Conservation (phyloP, 805 yeast species). For the Candida boleticola region DNA sequence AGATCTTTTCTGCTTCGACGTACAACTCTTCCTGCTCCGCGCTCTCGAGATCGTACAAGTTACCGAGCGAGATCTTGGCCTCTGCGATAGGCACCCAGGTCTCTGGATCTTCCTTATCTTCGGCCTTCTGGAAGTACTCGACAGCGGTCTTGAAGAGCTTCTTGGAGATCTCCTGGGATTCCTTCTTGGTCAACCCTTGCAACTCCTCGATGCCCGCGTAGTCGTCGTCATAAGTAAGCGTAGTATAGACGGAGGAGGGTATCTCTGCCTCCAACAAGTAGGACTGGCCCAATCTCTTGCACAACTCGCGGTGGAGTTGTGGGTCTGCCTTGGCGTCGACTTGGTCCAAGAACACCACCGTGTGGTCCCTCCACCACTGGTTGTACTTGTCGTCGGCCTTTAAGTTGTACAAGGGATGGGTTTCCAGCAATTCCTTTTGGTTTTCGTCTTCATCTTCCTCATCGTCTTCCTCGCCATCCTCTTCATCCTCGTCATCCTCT, state of each 20-base stretch:
- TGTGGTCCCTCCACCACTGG: slow-evolving; percentile 55
- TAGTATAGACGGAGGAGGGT: slow-evolving; percentile 53
- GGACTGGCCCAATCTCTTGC: slow-evolving; percentile 59
- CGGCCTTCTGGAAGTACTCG: slow-evolving; percentile 53
- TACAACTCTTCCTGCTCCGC: slow-evolving; percentile 67
- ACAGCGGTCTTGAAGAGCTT: slow-evolving; percentile 53
- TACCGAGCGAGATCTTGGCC: slow-evolving; percentile 77
- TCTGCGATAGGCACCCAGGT: slow-evolving; percentile 86
- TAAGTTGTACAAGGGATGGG: slow-evolving; percentile 56
- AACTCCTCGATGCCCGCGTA: slow-evolving; percentile 22
- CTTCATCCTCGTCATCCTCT: slow-evolving; percentile 52
- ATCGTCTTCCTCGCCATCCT: slow-evolving; percentile 21
- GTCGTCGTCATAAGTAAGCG: slow-evolving; percentile 58
- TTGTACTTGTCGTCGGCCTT: slow-evolving; percentile 43
- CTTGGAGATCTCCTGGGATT: slow-evolving; percentile 52
- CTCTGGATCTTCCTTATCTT: slow-evolving; percentile 72
- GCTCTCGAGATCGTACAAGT: slow-evolving; percentile 62
- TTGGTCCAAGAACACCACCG: slow-evolving; percentile 28
- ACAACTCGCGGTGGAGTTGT: slow-evolving; percentile 36
- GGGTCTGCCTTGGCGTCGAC: slow-evolving; percentile 12
- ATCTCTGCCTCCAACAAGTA: slow-evolving; percentile 63
- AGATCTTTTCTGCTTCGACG: slow-evolving; percentile 62
- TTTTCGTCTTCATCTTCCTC: slow-evolving; percentile 38
- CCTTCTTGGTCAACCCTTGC: slow-evolving; percentile 32
- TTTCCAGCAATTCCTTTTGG: slow-evolving; percentile 34